Evolutionary conservation across 1,284 basidiomycete genomes (phyloP).

Genomic region (Meira nashicola): DNA sequence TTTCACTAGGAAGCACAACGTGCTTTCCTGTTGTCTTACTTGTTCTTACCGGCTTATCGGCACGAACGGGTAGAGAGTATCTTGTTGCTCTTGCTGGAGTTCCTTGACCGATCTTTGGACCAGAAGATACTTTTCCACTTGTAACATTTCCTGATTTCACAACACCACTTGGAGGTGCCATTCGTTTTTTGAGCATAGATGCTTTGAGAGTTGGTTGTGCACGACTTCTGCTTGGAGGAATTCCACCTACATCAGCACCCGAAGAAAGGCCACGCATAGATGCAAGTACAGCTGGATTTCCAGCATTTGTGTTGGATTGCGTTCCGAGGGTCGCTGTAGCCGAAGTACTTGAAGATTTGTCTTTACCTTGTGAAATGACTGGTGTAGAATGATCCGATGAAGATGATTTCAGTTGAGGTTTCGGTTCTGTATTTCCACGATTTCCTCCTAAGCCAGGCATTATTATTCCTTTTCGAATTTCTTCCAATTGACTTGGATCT

Average conservation of each 20-base stretch:
- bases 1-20: constrained; percentile 81
- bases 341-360: too few species aligned
- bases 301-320: background rate
- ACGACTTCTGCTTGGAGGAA: background rate
- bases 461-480: constrained; percentile 32
- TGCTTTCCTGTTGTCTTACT: constrained; percentile 89
- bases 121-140: background rate
- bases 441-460: constrained; percentile 28
- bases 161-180: background rate
- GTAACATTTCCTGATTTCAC: background rate
- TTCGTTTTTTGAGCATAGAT: constrained; percentile 8
- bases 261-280: background rate
- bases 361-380: background rate
- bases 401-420: constrained; percentile 12
- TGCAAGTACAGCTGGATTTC: background rate
- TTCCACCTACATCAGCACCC: background rate
- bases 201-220: constrained; percentile 11
- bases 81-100: constrained; percentile 45
- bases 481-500: constrained; percentile 23
- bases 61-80: constrained; percentile 49
- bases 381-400: background rate
- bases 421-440: constrained; percentile 16
- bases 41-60: constrained; percentile 63
- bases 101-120: constrained; percentile 38
- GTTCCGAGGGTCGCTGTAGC: background rate